These are phyloP conservation scores for Lepidopterella palustris DNA, from an alignment of 495 filamentous ascomycete genomes.

Conservation along the genomic window DNA sequence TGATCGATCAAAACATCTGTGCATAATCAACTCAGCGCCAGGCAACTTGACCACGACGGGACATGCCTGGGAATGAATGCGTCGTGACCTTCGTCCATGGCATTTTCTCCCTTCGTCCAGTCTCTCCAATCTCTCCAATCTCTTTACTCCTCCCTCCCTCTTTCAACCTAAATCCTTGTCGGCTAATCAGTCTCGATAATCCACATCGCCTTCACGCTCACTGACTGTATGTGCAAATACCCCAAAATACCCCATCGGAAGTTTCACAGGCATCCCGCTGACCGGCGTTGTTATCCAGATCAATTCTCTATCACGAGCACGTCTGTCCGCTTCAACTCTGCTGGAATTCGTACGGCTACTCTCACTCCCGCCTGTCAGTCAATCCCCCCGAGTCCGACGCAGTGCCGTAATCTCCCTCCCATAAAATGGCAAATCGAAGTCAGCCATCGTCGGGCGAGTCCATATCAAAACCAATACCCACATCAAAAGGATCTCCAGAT, in stretches of 20 bases:
- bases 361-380: too few relatives aligned
- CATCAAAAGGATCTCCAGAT: constrained; percentile 8
- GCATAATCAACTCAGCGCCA: not conserved
- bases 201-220: not conserved
- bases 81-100: not conserved
- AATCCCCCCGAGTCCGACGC: too few relatives aligned
- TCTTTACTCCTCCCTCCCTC: not conserved
- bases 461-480: constrained; percentile 14
- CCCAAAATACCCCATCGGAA: not conserved
- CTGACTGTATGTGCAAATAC: not conserved
- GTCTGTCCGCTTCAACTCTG: too few relatives aligned
- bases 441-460: constrained; percentile 14
- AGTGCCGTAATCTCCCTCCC: not conserved
- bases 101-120: not conserved
- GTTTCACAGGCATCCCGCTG: too few relatives aligned
- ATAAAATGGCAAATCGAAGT: constrained; percentile 17
- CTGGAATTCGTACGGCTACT: too few relatives aligned
- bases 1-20: not conserved
- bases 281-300: too few relatives aligned
- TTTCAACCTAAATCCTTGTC: not conserved
- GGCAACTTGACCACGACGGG: not conserved
- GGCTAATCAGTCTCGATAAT: too few relatives aligned
- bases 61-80: not conserved
- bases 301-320: too few relatives aligned
- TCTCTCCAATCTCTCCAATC: not conserved